Evolutionary conservation across 306 rosid genomes (phyloP).

Genomic region (Sindora glabra): DNA sequence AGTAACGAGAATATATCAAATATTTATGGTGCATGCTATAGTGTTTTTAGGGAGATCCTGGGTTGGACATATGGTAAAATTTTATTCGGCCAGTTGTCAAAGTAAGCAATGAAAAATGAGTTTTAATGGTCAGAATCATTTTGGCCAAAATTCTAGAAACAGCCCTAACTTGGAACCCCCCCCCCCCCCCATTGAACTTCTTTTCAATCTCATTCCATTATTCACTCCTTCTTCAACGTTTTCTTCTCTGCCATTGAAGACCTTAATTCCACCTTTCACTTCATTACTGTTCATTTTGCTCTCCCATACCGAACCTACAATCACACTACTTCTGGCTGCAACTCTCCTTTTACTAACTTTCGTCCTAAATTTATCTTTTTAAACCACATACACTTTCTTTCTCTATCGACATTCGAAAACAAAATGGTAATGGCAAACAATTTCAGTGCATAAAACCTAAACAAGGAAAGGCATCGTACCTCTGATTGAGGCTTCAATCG

Average conservation of each 20-base stretch:
- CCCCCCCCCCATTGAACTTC: slow-evolving; percentile 19
- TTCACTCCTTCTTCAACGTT: slow-evolving; percentile 11
- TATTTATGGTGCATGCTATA: too few relatives aligned
- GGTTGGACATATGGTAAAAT: too few relatives aligned
- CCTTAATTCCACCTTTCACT: slow-evolving; percentile 71
- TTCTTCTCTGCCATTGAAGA: slow-evolving; percentile 56
- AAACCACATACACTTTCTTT: not conserved
- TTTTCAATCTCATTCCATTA: slow-evolving; percentile 28
- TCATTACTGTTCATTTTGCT: slow-evolving; percentile 74
- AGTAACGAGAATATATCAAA: too few relatives aligned
- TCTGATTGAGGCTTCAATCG: too few relatives aligned
- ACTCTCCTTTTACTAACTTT: slow-evolving; percentile 41
- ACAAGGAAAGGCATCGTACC: too few relatives aligned
- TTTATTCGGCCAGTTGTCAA: too few relatives aligned
- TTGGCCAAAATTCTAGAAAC: too few relatives aligned
- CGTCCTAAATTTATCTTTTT: slow-evolving; percentile 16
- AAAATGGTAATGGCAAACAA: slow-evolving; percentile 22
- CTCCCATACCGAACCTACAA: slow-evolving; percentile 84
- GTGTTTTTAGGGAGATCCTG: too few relatives aligned
- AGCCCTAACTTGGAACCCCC: too few relatives aligned
- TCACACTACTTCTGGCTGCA: slow-evolving; percentile 31
- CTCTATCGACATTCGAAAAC: not conserved
- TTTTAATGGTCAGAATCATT: too few relatives aligned
- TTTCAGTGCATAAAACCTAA: too few relatives aligned
- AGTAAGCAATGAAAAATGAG: too few relatives aligned